Evolutionary conservation across 371 early-diverging fungal genomes (phyloP), one percentile per base, ranked within the genome.

Genomic region (Mortierella sp.): DNA sequence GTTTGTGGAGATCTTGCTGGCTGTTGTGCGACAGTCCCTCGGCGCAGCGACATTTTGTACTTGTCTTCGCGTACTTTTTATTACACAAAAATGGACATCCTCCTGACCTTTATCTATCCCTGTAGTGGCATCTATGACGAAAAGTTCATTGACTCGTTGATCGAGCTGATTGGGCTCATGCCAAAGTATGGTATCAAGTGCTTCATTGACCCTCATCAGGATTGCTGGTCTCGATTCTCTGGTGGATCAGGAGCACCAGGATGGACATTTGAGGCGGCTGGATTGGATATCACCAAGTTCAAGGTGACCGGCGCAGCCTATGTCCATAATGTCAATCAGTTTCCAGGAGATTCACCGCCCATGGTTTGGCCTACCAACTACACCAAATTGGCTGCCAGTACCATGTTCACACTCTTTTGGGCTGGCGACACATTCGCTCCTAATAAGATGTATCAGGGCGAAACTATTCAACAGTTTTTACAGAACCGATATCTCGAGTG

Each of bases 341-440:
- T 82, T 37, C 83, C 85, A 28, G 86, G 86, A 14, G 87, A 87
- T 54, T 85, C 85, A 17, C 83, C 86, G 5, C 90, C 90, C 21
- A 94, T 94, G 94, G 90, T 90, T 31, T 94, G 94, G 94, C 89
- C 92, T 0, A 93, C 94, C 19, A 94, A 94, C 63, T 91, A 92
- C 65, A 83, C 84, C 39, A 93, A 94, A 62, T 82, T 93, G n/a
- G 94, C 91, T 16, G 80, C 86, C 8, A 84, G 89, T 17, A 93
- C 94, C 25, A 92, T 94, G 93, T 93, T 93, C 60, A 92, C 94
- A 0, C 70, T 93, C n/a, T 93, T 93, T 58, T 94, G 91, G 74
- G 95, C 81, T 9, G 94, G 94, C 24, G 82, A 88, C 37, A 85
- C 83, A 0, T 93, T 92, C 82, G 92, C 92, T 2, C 94, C 94